Evolutionary conservation across 495 filamentous ascomycete species (phyloP).

Genomic region (Xanthoparmelia taractica): DNA sequence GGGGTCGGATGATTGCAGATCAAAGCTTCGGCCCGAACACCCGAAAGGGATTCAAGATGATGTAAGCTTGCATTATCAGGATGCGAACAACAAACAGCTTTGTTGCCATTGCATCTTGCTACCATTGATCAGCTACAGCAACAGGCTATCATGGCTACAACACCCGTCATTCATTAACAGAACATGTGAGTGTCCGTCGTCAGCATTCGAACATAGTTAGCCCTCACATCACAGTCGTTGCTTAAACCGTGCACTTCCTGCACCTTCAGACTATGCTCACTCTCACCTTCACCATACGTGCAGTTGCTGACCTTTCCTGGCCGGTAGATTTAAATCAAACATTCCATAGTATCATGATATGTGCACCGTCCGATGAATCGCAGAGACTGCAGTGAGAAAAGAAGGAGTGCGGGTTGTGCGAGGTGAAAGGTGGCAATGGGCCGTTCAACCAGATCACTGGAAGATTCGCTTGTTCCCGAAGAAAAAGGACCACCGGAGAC

Average conservation of each 20-base stretch:
- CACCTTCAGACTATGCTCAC: not conserved
- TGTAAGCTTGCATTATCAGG: not conserved
- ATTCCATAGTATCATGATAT: not conserved
- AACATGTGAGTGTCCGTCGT: not conserved
- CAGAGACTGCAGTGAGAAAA: not conserved
- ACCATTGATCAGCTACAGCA: not conserved
- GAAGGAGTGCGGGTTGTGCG: not conserved
- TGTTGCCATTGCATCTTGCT: no score
- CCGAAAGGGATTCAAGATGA: not conserved
- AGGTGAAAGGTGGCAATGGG: not conserved
- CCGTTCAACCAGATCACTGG: not conserved
- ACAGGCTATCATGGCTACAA: not conserved
- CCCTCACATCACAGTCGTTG: not conserved
- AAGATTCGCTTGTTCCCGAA: not conserved
- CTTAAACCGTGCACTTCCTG: not conserved
- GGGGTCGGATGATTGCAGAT: not conserved
- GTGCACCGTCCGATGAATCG: not conserved
- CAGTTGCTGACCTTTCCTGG: not conserved
- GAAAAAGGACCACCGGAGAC: not conserved
- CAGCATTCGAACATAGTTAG: not conserved
- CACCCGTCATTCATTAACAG: not conserved
- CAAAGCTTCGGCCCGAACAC: conserved; percentile 9
- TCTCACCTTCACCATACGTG: not conserved
- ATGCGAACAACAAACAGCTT: not conserved
- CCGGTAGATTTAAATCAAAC: not conserved